Percentiles rank a stretch among this genome's conserved stretches.
These are phyloP conservation scores for Zychaea mexicana DNA, from an alignment of 371 early-diverging fungal genomes.

Conservation along the genomic window DNA sequence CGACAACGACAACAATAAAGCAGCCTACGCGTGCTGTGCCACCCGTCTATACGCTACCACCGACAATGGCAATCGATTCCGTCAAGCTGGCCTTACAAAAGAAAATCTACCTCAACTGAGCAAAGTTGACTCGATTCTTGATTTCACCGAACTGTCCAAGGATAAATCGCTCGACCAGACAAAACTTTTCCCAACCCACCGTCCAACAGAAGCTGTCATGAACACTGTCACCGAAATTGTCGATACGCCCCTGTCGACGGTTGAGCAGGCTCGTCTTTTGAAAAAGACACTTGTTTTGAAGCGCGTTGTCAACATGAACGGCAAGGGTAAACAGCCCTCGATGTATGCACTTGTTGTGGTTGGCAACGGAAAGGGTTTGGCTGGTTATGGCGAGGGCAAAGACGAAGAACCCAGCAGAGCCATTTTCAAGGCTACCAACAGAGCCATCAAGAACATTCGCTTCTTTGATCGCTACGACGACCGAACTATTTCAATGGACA, in stretches of 20 bases:
- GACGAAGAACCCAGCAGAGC: slow-evolving; percentile 82
- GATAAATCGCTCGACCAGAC: slow-evolving; percentile 34
- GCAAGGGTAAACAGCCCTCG: slow-evolving; percentile 81
- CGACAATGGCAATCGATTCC: slow-evolving; percentile 23
- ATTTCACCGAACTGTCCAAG: slow-evolving; percentile 29
- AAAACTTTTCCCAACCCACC: slow-evolving; percentile 36
- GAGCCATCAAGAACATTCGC: slow-evolving; percentile 87
- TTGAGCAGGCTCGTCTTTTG: slow-evolving; percentile 50
- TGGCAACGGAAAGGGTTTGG: slow-evolving; percentile 91
- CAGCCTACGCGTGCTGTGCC: slow-evolving; percentile 2
- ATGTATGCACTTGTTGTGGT: slow-evolving; percentile 95
- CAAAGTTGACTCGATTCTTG: slow-evolving; percentile 48
- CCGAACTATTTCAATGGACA: slow-evolving; percentile 91
- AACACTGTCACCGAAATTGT: slow-evolving; percentile 44
- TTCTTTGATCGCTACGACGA: slow-evolving; percentile 90
- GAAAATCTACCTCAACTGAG: slow-evolving; percentile 39
- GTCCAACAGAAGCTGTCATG: slow-evolving; percentile 42
- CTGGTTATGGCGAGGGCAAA: slow-evolving; percentile 96
- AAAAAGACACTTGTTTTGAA: slow-evolving; percentile 79
- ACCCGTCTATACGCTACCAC: slow-evolving; percentile 43
- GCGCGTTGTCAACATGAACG: slow-evolving; percentile 85
- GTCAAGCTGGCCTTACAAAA: slow-evolving; percentile 27
- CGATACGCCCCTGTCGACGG: slow-evolving; percentile 35
- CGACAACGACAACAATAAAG: background rate
- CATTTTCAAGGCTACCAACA: slow-evolving; percentile 85